These are phyloP conservation scores for Zymoseptoria tritici DNA, from an alignment of 2,329 filamentous ascomycete species.

Conservation along the genomic window DNA sequence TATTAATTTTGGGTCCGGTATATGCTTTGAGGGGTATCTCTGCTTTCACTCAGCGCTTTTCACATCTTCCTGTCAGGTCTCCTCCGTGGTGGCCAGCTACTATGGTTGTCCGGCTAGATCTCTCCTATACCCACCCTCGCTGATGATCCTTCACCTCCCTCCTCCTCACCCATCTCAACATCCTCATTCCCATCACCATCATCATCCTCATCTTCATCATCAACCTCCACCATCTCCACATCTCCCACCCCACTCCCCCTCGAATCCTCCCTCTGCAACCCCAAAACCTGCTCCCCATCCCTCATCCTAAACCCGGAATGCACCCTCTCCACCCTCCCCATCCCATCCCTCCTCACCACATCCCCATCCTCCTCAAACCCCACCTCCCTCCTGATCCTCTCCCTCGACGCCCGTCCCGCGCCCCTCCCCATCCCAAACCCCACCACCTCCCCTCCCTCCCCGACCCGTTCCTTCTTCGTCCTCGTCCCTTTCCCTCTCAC, in stretches of 20 bases:
- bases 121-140: too few species aligned
- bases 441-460: too few species aligned
- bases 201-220: neutral
- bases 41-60: too few species aligned
- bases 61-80: too few species aligned
- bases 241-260: neutral
- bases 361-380: neutral
- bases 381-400: neutral
- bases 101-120: too few species aligned
- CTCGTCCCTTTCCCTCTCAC: too few species aligned
- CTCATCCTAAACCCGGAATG: neutral
- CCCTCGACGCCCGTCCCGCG: too few species aligned
- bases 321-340: neutral
- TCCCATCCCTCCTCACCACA: neutral
- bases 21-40: too few species aligned
- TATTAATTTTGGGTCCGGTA: too few species aligned
- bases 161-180: slow-evolving; percentile 6
- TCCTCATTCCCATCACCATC: neutral
- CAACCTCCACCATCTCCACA: neutral
- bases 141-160: neutral
- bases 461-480: too few species aligned
- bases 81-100: too few species aligned
- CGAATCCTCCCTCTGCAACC: neutral
- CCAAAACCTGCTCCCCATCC: neutral
- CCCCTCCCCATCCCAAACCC: too few species aligned